Evolutionary conservation across 2,329 filamentous ascomycete species (phyloP).

Genomic region (Seiridium unicorne): DNA sequence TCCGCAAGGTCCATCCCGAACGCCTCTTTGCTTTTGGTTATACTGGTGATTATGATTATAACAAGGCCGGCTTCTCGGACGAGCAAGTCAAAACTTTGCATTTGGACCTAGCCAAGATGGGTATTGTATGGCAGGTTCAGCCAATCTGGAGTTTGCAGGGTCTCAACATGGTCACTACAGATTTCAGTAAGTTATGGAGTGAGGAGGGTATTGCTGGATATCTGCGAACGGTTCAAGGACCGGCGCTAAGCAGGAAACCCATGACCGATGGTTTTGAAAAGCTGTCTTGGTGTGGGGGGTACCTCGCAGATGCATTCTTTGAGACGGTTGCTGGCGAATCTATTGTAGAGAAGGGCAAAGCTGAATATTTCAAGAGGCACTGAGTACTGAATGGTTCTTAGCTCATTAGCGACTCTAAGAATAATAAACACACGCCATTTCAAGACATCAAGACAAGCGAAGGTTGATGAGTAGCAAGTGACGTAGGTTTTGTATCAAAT

Average conservation of each 20-base stretch:
- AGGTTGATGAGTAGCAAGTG: neutral
- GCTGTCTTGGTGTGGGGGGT: conserved; percentile 30
- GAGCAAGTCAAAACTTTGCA: conserved; percentile 29
- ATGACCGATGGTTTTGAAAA: conserved; percentile 35
- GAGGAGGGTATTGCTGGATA: conserved; percentile 35
- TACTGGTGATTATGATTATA: conserved; percentile 33
- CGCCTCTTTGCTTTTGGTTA: conserved; percentile 37
- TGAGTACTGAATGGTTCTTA: neutral
- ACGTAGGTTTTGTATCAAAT: neutral
- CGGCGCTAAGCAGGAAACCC: conserved; percentile 19
- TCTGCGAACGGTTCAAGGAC: conserved; percentile 22
- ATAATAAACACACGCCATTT: neutral
- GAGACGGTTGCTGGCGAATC: conserved; percentile 29
- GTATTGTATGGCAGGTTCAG: conserved; percentile 39
- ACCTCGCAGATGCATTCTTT: conserved; percentile 35
- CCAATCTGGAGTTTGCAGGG: conserved; percentile 36
- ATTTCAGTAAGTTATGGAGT: conserved; percentile 31
- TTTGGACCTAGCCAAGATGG: conserved; percentile 32
- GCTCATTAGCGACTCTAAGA: neutral
- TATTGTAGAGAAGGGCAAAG: conserved; percentile 5
- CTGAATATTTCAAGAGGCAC: conserved; percentile 7
- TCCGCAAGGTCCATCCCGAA: conserved; percentile 32
- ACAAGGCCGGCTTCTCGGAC: conserved; percentile 29
- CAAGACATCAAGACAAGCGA: neutral
- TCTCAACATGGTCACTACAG: conserved; percentile 29